A percentile compares a stretch with the other conserved stretches of the same genome.
phyloP scores from a whole-genome alignment of 1,139 yeast species.

The Hemisphaericaspora lyxosophila region DNA sequence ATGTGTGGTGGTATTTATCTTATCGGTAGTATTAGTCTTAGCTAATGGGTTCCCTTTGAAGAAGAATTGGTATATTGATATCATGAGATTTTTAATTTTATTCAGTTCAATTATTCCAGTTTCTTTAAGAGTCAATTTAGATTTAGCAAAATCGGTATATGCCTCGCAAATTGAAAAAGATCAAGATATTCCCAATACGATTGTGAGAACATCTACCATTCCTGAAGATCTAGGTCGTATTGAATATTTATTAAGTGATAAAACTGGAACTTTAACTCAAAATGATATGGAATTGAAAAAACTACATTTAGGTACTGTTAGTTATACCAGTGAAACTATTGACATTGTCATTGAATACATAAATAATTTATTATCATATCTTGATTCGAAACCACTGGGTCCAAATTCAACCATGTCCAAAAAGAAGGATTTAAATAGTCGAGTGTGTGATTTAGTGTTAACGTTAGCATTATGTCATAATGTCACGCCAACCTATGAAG shows the following conservation, averaged over 20 bases:
- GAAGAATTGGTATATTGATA: slow-evolving; percentile 80
- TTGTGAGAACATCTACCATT: slow-evolving; percentile 94
- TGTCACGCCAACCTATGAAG: slow-evolving; percentile 58
- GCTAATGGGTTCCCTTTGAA: slow-evolving; percentile 70
- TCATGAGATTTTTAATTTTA: slow-evolving; percentile 83
- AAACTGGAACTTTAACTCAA: slow-evolving; percentile 96
- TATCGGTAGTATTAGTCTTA: slow-evolving; percentile 75
- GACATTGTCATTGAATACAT: slow-evolving; percentile 82
- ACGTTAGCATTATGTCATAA: slow-evolving; percentile 93
- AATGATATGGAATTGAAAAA: slow-evolving; percentile 97
- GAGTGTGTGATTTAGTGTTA: slow-evolving; percentile 76
- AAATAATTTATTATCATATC: slow-evolving; percentile 23
- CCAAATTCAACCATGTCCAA: slow-evolving; percentile 25
- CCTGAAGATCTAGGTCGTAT: slow-evolving; percentile 98
- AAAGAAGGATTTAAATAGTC: slow-evolving; percentile 59
- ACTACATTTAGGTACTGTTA: slow-evolving; percentile 86
- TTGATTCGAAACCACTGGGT: slow-evolving; percentile 19
- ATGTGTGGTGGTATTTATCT: slow-evolving; percentile 79
- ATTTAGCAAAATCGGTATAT: slow-evolving; percentile 92
- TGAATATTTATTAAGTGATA: slow-evolving; percentile 88
- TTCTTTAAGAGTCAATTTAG: slow-evolving; percentile 88
- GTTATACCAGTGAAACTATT: slow-evolving; percentile 89
- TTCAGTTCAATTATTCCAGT: slow-evolving; percentile 97
- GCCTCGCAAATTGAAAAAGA: slow-evolving; percentile 96
- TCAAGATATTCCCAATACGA: slow-evolving; percentile 72